A percentile compares a stretch with the other conserved stretches of the same genome.
These are phyloP conservation scores for Trichoderma sp. DNA, from an alignment of 2,329 filamentous ascomycete species.

Conservation along the genomic window DNA sequence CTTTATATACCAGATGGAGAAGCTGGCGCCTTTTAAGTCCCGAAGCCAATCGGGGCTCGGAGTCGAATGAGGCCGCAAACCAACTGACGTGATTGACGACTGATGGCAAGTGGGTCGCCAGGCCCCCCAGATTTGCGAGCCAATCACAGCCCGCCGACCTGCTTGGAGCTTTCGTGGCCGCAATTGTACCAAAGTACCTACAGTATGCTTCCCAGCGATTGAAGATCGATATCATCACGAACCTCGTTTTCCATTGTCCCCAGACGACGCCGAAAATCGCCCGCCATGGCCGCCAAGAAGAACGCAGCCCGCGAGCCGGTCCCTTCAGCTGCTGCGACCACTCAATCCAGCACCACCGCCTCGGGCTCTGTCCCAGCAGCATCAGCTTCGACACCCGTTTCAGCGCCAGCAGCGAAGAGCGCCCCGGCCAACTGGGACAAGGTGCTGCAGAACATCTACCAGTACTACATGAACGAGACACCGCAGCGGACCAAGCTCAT, in stretches of 20 bases:
- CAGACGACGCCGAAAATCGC: neutral
- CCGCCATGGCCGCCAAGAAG: constrained; percentile 52
- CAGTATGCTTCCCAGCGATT: neutral
- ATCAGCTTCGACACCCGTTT: constrained; percentile 14
- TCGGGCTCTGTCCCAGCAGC: constrained; percentile 26
- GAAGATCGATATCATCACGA: constrained; percentile 8
- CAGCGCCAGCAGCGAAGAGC: neutral
- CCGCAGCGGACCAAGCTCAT: constrained; percentile 89
- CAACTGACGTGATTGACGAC: constrained; percentile 21
- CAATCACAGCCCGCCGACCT: constrained; percentile 31
- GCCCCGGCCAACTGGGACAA: constrained; percentile 45
- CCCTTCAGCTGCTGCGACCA: constrained; percentile 34
- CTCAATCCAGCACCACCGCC: constrained; percentile 31
- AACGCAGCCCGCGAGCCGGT: constrained; percentile 34
- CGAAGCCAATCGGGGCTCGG: constrained; percentile 21
- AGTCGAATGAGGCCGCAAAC: constrained; percentile 11
- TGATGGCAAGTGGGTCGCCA: constrained; percentile 15
- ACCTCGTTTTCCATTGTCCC: neutral
- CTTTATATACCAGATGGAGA: neutral
- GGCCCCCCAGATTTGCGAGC: constrained; percentile 22
- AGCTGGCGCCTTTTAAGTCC: constrained; percentile 8
- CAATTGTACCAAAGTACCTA: constrained; percentile 17
- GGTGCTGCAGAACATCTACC: constrained; percentile 67
- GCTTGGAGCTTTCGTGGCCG: constrained; percentile 40
- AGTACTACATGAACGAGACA: constrained; percentile 75